Conservation (phyloP, 345 rosid genomes). For the Salix viminalis region DNA sequence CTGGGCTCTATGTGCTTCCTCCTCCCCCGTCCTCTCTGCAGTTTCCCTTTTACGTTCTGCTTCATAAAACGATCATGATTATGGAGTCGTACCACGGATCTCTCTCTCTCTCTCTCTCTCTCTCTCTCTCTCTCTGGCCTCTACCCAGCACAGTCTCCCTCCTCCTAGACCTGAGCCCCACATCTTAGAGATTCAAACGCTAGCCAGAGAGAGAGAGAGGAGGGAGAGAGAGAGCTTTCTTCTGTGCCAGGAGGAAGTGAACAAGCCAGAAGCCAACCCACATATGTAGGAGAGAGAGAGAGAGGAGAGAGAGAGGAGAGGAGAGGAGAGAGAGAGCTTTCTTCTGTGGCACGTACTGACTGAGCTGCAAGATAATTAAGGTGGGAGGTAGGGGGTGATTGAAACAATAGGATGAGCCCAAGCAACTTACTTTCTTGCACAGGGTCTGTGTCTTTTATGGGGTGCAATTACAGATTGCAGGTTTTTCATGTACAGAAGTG, state of each 20-base stretch:
- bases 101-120: too few species aligned
- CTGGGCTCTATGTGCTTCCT: neutral
- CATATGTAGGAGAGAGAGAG: neutral
- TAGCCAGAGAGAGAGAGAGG: too few species aligned
- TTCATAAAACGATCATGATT: too few species aligned
- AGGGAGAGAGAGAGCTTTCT: neutral
- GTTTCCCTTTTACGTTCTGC: neutral
- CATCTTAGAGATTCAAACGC: too few species aligned
- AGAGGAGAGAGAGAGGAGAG: neutral
- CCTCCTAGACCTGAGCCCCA: neutral
- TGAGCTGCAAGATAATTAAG: conserved; percentile 19
- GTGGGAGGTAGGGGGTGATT: neutral
- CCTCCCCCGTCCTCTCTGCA: conserved; percentile 1
- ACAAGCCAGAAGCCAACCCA: neutral
- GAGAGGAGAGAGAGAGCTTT: neutral
- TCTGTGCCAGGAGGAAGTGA: neutral
- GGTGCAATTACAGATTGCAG: too few species aligned
- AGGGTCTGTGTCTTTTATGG: too few species aligned
- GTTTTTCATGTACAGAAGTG: too few species aligned
- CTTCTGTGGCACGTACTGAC: neutral
- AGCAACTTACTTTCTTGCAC: too few species aligned
- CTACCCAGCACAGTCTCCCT: too few species aligned
- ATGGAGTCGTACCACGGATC: too few species aligned
- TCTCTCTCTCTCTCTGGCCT: too few species aligned
- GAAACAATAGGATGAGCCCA: conserved; percentile 18